These are phyloP conservation scores for Pythium volutum DNA, from an alignment of 352 stramenopile species.

Conservation along the genomic window DNA sequence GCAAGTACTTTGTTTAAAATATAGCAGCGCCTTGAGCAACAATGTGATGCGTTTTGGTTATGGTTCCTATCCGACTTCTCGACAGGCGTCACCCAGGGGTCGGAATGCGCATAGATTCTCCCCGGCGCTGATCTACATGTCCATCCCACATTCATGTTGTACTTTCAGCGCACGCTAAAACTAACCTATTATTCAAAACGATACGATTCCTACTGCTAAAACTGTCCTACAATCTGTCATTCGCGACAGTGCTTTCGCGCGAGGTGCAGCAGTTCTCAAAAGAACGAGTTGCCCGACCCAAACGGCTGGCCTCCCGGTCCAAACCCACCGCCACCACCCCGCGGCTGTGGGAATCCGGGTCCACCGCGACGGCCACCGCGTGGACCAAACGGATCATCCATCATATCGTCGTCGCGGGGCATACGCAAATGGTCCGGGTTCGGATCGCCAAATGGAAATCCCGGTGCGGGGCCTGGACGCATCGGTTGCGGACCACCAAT, in stretches of 20 bases:
- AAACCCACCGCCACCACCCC: slow-evolving; percentile 33
- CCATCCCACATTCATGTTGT: no score
- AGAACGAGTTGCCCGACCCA: slow-evolving; percentile 67
- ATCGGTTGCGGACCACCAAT: slow-evolving; percentile 31
- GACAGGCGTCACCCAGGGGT: no score
- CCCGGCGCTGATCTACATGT: no score
- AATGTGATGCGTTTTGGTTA: not conserved
- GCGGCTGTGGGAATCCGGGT: slow-evolving; percentile 20
- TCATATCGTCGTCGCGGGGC: slow-evolving; percentile 58
- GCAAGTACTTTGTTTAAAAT: slow-evolving; percentile 85
- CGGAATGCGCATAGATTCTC: no score
- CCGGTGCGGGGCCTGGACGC: slow-evolving; percentile 40
- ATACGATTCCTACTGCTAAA: not conserved
- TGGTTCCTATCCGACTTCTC: no score
- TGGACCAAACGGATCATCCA: slow-evolving; percentile 49
- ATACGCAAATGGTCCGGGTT: slow-evolving; percentile 82
- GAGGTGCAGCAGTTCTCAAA: slow-evolving; percentile 27
- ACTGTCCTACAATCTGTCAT: not conserved
- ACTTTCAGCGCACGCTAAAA: no score
- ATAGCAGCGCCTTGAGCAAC: slow-evolving; percentile 17
- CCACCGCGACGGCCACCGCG: slow-evolving; percentile 24
- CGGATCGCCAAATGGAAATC: slow-evolving; percentile 67
- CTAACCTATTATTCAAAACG: no score
- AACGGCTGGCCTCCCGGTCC: slow-evolving; percentile 39
- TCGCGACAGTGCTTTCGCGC: not conserved